These are phyloP conservation scores for Pestalotiopsis sp. DNA, from an alignment of 2,329 filamentous ascomycete genomes.

Conservation along the genomic window DNA sequence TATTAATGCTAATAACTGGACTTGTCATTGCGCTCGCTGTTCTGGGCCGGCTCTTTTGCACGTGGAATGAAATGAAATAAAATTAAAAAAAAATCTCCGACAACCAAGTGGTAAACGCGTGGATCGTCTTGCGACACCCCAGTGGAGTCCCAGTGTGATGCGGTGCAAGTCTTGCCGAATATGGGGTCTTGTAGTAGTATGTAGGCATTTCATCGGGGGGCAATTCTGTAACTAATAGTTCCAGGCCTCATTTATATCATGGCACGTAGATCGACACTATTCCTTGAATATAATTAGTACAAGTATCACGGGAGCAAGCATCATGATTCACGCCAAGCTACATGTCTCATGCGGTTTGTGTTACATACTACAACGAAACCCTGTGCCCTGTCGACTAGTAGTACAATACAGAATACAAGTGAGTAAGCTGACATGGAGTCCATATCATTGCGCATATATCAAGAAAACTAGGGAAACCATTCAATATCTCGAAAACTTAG, in stretches of 20 bases:
- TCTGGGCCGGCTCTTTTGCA: background rate
- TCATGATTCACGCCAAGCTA: background rate
- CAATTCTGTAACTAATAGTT: background rate
- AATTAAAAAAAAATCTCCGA: background rate
- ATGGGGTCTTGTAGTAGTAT: background rate
- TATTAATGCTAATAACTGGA: background rate
- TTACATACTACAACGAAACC: background rate
- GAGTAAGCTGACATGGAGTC: background rate
- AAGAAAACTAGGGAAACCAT: slow-evolving; percentile 5
- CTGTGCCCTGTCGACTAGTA: background rate
- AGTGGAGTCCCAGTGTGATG: background rate
- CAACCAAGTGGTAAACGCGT: background rate
- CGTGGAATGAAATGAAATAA: background rate
- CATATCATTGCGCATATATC: background rate
- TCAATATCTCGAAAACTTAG: slow-evolving; percentile 20
- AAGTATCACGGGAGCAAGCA: background rate
- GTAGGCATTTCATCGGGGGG: too few species aligned
- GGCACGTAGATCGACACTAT: background rate
- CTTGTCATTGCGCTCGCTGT: background rate
- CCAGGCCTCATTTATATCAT: too few species aligned
- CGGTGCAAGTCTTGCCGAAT: background rate
- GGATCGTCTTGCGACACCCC: background rate
- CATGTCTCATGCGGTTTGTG: background rate
- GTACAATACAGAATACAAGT: background rate
- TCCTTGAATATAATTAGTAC: background rate